A percentile compares a stretch with the other conserved stretches of the same genome.
phyloP scores from a whole-genome alignment of 1,284 basidiomycete species.

The Thecaphora frezii region DNA sequence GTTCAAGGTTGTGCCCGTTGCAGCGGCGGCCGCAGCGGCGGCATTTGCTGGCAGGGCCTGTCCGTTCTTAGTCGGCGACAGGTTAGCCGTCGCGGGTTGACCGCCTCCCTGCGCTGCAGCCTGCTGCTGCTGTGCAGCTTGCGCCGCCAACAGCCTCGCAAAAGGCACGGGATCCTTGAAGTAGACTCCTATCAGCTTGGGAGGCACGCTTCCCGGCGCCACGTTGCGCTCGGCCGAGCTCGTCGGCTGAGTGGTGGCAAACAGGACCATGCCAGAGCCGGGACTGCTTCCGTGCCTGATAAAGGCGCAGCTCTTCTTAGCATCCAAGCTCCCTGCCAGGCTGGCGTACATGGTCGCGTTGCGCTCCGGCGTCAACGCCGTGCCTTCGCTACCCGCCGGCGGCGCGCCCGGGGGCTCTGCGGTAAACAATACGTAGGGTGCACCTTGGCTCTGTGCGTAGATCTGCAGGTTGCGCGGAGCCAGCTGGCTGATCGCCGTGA shows the following conservation, averaged over 20 bases:
- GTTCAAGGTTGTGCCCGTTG: too few relatives aligned
- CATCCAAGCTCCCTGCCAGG: constrained; percentile 38
- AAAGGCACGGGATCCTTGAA: constrained; percentile 42
- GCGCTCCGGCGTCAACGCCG: constrained; percentile 28
- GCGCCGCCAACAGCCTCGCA: constrained; percentile 19
- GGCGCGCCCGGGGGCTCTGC: constrained; percentile 7
- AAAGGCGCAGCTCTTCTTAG: constrained; percentile 44
- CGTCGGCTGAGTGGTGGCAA: constrained; percentile 33
- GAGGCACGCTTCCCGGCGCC: constrained; percentile 3
- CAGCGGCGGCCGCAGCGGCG: too few relatives aligned
- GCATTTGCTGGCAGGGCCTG: too few relatives aligned
- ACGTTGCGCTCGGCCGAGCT: constrained; percentile 18
- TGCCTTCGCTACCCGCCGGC: constrained; percentile 1
- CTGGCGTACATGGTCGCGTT: constrained; percentile 44
- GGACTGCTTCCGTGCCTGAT: constrained; percentile 33
- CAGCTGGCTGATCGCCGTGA: constrained; percentile 35
- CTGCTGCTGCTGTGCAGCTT: constrained; percentile 6
- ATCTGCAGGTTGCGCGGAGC: constrained; percentile 30
- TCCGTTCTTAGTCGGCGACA: neutral
- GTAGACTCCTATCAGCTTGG: constrained; percentile 41
- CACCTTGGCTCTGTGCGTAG: constrained; percentile 32
- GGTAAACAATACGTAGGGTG: constrained; percentile 40
- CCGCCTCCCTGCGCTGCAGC: constrained; percentile 1
- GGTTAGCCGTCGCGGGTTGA: neutral
- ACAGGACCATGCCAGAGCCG: constrained; percentile 37